Percentiles rank a stretch among this genome's conserved stretches.
Evolutionary conservation across 2,329 filamentous ascomycete species (phyloP).

Genomic region (Fusarium equiseti): DNA sequence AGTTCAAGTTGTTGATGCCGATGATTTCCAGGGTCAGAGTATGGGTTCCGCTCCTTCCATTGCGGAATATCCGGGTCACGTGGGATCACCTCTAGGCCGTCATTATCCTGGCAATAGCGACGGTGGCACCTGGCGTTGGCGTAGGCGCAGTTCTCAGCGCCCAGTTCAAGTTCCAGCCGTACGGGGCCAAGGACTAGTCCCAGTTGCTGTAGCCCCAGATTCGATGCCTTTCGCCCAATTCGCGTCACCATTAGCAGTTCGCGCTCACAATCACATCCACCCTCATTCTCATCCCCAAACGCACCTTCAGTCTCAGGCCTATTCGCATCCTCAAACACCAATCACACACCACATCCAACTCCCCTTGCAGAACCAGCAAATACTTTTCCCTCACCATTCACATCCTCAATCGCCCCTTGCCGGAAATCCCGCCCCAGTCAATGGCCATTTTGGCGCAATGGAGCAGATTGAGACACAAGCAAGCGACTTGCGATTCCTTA

Average conservation of each 20-base stretch:
- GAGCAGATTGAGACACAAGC: slow-evolving; percentile 67
- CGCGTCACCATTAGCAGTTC: slow-evolving; percentile 29
- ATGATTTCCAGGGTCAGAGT: slow-evolving; percentile 22
- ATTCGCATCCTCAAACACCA: slow-evolving; percentile 9
- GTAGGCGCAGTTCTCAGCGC: slow-evolving; percentile 36
- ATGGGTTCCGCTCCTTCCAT: slow-evolving; percentile 11
- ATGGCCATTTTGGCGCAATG: slow-evolving; percentile 55
- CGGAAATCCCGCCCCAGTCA: slow-evolving; percentile 16
- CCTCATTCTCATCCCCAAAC: slow-evolving; percentile 8
- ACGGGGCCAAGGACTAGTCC: background rate
- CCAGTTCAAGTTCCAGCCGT: background rate
- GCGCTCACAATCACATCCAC: slow-evolving; percentile 20
- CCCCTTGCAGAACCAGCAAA: slow-evolving; percentile 24
- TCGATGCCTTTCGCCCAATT: slow-evolving; percentile 39
- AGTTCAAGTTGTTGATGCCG: slow-evolving; percentile 22
- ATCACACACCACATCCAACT: slow-evolving; percentile 15
- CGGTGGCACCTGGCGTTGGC: slow-evolving; percentile 35
- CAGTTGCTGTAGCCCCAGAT: slow-evolving; percentile 11
- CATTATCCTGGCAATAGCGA: slow-evolving; percentile 23
- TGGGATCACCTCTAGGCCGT: slow-evolving; percentile 16
- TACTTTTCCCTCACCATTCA: slow-evolving; percentile 14
- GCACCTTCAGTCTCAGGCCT: slow-evolving; percentile 12
- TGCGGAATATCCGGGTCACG: slow-evolving; percentile 29
- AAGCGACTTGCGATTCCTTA: slow-evolving; percentile 65
- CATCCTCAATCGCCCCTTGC: slow-evolving; percentile 14